Evolutionary conservation across 2,329 filamentous ascomycete genomes (phyloP), one percentile per base, ranked within the genome.

Genomic region (Aspergillus fumigatiaffinis): DNA sequence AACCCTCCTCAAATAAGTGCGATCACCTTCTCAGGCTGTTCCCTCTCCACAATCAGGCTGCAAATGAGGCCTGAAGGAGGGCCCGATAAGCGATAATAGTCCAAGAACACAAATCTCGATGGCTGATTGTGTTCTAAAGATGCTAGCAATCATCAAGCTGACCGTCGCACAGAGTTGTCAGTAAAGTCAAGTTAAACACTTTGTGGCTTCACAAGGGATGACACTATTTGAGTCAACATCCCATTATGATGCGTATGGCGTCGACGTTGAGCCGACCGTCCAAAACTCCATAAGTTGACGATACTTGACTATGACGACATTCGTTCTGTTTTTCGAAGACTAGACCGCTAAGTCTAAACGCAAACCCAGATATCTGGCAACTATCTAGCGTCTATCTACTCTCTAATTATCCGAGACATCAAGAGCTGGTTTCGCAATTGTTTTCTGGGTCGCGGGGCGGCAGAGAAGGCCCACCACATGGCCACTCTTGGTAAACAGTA

Each of bases 381-480:
- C 29, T 32, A 5, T 14, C 29, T 32, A 32, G 28, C 28, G 10
- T 29, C 28, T 29, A 29, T 29, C 28, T 29, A 29, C 28, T 12
- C 28, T 29, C 28, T 4, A 29, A 29, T 1, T 29, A 12, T 14
- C 12, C 12, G 6, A 32, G 29, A 32, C 29, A 14, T 12, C 12
- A 14, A 32, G 10, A 32, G 12, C 12, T 32, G 29, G 29, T 32
- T 32, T 32, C 12, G 4, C 29, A 32, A 32, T 12, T 14, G 4
- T 14, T 5, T 5, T 14, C 29, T 32, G 38, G 54, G 57, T 55
- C 59, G 56, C 52, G 56, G 60, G 60, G 58, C 46, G 53, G 58
- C 29, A 52, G 54, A 60, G 52, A 47, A 47, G 29, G 29, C 44
- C 35, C 49, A 48, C 25, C 35, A 54, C 46, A 51, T 49, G 32